Conservation (phyloP, 441 rosid species). For the Populus hybrid region DNA sequence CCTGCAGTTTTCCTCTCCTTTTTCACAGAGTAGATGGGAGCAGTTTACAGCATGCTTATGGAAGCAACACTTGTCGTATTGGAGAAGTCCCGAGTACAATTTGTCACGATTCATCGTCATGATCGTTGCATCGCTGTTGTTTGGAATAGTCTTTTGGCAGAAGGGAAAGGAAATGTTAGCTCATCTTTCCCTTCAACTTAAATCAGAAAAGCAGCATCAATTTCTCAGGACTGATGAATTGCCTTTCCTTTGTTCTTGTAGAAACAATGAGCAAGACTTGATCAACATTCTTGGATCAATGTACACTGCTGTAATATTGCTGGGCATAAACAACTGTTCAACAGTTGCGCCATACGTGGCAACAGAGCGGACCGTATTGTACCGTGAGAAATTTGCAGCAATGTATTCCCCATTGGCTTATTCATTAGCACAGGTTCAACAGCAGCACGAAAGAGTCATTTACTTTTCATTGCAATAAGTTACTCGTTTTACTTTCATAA, state of each 20-base stretch:
- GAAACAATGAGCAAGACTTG: too few relatives aligned
- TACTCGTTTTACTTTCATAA: neutral
- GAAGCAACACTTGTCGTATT: constrained; percentile 56
- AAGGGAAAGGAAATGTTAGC: constrained; percentile 60
- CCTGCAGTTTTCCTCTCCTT: constrained; percentile 41
- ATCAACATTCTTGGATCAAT: constrained; percentile 10
- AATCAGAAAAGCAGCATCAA: neutral
- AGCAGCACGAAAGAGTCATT: too few relatives aligned
- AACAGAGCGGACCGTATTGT: constrained; percentile 25
- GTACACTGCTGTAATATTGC: constrained; percentile 21
- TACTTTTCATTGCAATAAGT: too few relatives aligned
- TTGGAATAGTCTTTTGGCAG: constrained; percentile 51
- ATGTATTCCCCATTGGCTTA: constrained; percentile 34
- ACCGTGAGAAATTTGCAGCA: constrained; percentile 33
- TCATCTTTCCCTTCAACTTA: neutral
- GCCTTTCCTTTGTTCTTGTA: too few relatives aligned
- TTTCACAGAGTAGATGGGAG: constrained; percentile 43
- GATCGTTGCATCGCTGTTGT: constrained; percentile 30
- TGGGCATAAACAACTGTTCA: constrained; percentile 26
- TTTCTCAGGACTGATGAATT: too few relatives aligned
- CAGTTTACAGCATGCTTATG: constrained; percentile 57
- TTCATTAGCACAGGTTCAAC: constrained; percentile 27
- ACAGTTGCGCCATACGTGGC: constrained; percentile 19
- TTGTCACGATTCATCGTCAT: constrained; percentile 33
- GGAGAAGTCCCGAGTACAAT: constrained; percentile 67